phyloP scores from a whole-genome alignment of 116 monocot species.

The Zostera marina region DNA sequence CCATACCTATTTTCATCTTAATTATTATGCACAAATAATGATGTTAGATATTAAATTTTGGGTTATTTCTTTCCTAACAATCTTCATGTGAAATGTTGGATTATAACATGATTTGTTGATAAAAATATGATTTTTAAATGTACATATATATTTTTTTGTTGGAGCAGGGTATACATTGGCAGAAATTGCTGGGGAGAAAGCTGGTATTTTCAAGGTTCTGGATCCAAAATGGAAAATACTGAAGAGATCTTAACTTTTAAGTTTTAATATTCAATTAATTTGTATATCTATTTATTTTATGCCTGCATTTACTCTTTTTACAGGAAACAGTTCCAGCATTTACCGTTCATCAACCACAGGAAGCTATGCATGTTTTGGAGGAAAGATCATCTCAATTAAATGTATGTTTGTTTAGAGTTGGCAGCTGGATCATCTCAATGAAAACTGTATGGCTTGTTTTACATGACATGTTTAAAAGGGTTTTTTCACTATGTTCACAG shows the following conservation, averaged over 20 bases:
- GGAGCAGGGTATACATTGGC: constrained; percentile 67
- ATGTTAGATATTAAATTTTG: too few relatives aligned
- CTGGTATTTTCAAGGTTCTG: constrained; percentile 89
- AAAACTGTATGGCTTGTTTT: neutral
- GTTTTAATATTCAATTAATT: too few relatives aligned
- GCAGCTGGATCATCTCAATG: neutral
- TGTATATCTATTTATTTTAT: neutral
- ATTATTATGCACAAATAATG: too few relatives aligned
- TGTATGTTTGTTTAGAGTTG: constrained; percentile 11
- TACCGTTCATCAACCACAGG: constrained; percentile 80
- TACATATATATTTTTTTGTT: neutral
- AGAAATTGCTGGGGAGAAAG: constrained; percentile 93
- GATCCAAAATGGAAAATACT: too few relatives aligned
- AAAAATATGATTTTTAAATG: neutral
- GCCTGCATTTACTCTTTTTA: constrained; percentile 1
- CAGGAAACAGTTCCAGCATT: constrained; percentile 73
- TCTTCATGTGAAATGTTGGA: neutral
- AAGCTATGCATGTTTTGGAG: constrained; percentile 68
- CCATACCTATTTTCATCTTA: too few relatives aligned
- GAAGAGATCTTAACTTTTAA: too few relatives aligned
- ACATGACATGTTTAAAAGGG: neutral
- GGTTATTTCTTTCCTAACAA: too few relatives aligned
- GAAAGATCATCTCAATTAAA: constrained; percentile 53
- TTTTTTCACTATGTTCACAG: constrained; percentile 15
- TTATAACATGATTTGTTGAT: neutral